These are phyloP conservation scores for Zizania palustris DNA, from an alignment of 202 grass and related monocot species.

Conservation along the genomic window DNA sequence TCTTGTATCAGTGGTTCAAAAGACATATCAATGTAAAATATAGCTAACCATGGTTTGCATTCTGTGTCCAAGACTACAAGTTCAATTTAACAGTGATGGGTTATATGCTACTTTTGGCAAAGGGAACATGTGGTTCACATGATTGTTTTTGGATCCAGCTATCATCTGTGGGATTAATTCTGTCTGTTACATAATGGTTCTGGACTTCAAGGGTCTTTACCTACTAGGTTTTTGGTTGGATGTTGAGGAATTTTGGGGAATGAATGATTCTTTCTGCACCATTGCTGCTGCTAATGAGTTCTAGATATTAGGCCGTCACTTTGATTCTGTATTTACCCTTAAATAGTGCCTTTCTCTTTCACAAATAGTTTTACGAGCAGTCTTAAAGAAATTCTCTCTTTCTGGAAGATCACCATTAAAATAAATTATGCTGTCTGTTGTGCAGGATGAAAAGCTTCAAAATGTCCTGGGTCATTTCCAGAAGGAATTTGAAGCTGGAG, in stretches of 20 bases:
- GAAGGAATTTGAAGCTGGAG: conserved; percentile 70
- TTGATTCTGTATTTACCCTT: conserved; percentile 15
- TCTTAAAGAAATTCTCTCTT: conserved; percentile 26
- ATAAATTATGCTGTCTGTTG: conserved; percentile 27
- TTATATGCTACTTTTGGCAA: conserved; percentile 23
- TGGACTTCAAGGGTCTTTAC: not conserved
- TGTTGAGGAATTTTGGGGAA: not conserved
- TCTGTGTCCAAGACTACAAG: not conserved
- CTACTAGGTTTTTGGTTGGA: not conserved
- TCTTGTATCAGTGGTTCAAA: conserved; percentile 20
- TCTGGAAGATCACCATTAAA: conserved; percentile 26
- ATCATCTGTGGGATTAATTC: conserved; percentile 17
- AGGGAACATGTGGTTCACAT: conserved; percentile 9
- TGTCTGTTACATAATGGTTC: conserved; percentile 20
- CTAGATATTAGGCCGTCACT: conserved; percentile 25
- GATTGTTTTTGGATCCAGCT: conserved; percentile 20
- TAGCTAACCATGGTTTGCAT: conserved; percentile 17
- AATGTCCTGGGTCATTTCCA: conserved; percentile 81
- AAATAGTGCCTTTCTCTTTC: conserved; percentile 2
- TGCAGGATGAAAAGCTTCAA: conserved; percentile 84
- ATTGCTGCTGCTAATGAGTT: conserved; percentile 23
- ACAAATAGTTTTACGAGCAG: not conserved
- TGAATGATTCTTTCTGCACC: conserved; percentile 28
- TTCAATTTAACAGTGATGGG: conserved; percentile 23
- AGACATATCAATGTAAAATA: not conserved